Base-by-base conservation (phyloP, 352 stramenopile genomes). In the Globisporangium yorkense region DNA sequence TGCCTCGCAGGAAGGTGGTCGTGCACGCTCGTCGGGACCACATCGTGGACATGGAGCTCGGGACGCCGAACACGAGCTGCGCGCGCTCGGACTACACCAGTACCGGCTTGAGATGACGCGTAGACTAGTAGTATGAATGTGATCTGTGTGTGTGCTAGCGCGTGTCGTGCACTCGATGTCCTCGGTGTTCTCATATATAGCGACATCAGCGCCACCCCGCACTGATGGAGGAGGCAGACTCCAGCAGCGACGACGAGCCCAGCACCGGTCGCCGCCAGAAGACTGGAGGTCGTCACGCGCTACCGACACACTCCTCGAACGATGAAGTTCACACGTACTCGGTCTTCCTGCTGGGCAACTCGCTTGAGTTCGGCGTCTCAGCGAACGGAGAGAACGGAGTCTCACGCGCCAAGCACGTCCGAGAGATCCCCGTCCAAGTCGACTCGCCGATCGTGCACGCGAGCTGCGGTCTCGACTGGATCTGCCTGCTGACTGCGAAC, bases 401-500 rank as follows among this genome's bases (percentile, higher is more conserved):
- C 24, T 5, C 27, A 0, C 41, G 50, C 4, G 41, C 21, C 47
- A 57, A 9, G 12, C 52, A 20, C 35, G 49, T 85, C 9, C 63
- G 71, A 18, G 72, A 87, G 64, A 65, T 88, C 21, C 53, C 66
- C 5, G 27, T 75, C 44, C 57, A 79, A 45, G 47, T 87, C 13
- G 74, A 85, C 20, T 67, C 70, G 24, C 59, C 65, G 12, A 72
- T 90, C 45, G 31, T 61, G 9, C 69, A 84, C 10, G 63, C 79
- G 33, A 74, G 64, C 49, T 82, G 72, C 45, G 77, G 77, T 2
- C 57, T 68, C 5, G 69, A 81, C 24, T 91, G 77, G 77, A 54
- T 74, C 41, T 80, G 67, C 49, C 24, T 87, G 8, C 59, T 89
- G 2, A 77, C 73, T 13, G 68, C 80, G 21, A 61, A 68, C 35